Evolutionary conservation across 2,329 filamentous ascomycete genomes (phyloP).

Genomic region (Cladosporium sp.): DNA sequence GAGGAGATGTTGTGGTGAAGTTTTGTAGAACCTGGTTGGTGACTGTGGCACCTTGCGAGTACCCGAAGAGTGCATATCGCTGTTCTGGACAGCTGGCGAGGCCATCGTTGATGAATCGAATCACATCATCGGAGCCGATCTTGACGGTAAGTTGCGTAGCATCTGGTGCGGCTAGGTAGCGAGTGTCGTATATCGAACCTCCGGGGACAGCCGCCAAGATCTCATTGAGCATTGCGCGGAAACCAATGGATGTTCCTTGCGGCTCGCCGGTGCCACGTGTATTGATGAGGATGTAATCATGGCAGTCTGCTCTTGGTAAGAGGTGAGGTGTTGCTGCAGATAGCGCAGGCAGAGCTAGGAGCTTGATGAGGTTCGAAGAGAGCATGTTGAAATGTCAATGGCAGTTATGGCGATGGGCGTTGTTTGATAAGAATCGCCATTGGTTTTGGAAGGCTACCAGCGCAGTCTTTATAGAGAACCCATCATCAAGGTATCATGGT

Average conservation of each 20-base stretch:
- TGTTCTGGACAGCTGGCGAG: slow-evolving; percentile 31
- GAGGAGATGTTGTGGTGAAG: slow-evolving; percentile 36
- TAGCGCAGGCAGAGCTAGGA: slow-evolving; percentile 1
- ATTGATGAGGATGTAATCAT: slow-evolving; percentile 28
- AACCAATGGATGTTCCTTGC: slow-evolving; percentile 32
- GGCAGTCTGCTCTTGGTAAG: slow-evolving; percentile 1
- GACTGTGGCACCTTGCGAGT: slow-evolving; percentile 42
- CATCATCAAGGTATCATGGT: not conserved
- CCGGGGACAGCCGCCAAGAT: slow-evolving; percentile 33
- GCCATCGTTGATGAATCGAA: slow-evolving; percentile 36
- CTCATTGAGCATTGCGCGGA: slow-evolving; percentile 40
- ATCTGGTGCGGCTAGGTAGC: slow-evolving; percentile 35
- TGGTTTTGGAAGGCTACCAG: not conserved
- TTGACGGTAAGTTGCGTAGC: slow-evolving; percentile 26
- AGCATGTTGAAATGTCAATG: not conserved
- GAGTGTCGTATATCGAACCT: slow-evolving; percentile 36
- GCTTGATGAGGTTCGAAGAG: not conserved
- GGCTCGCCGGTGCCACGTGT: slow-evolving; percentile 32
- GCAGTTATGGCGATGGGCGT: not conserved
- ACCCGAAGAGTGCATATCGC: slow-evolving; percentile 37
- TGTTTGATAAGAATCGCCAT: not conserved
- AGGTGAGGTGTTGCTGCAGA: slow-evolving; percentile 1
- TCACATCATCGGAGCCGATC: slow-evolving; percentile 35
- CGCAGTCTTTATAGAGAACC: not conserved
- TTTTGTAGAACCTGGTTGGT: slow-evolving; percentile 39